Conservation (phyloP, 1,139 yeast species). For the Geotrichum histeridarum region DNA sequence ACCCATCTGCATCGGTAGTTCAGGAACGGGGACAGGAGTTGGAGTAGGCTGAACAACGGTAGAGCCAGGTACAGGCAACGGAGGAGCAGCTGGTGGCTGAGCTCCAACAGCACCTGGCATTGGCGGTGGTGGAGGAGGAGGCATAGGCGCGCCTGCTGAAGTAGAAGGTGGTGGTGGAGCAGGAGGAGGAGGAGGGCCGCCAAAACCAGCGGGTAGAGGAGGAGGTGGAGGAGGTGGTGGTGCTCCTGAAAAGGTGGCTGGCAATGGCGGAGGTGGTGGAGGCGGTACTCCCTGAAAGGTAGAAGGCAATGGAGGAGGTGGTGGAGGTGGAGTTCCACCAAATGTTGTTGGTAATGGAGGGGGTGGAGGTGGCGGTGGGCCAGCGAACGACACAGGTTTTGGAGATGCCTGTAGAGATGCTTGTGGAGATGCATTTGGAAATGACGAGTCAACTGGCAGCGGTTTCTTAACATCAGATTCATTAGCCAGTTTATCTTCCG, state of each 20-base stretch:
- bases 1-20: slow-evolving; percentile 23
- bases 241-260: slow-evolving; percentile 20
- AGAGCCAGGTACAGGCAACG: slow-evolving; percentile 22
- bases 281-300: slow-evolving; percentile 22
- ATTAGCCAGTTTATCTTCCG: background rate
- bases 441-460: slow-evolving; percentile 19
- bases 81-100: slow-evolving; percentile 25
- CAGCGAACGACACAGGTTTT: slow-evolving; percentile 22
- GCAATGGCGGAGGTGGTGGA: slow-evolving; percentile 36
- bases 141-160: slow-evolving; percentile 20
- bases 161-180: slow-evolving; percentile 30
- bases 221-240: slow-evolving; percentile 28
- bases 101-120: slow-evolving; percentile 29
- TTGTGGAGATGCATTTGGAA: slow-evolving; percentile 40
- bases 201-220: slow-evolving; percentile 19
- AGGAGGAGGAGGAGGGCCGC: slow-evolving; percentile 26
- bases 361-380: slow-evolving; percentile 30
- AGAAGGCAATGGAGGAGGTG: slow-evolving; percentile 28
- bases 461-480: background rate
- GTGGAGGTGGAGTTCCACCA: slow-evolving; percentile 24
- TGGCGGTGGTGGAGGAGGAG: slow-evolving; percentile 34
- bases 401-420: slow-evolving; percentile 35
- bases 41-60: slow-evolving; percentile 25
- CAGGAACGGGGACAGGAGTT: slow-evolving; percentile 21
- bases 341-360: slow-evolving; percentile 35